A percentile compares a stretch with the other conserved stretches of the same genome.
Conservation (phyloP, 2,329 filamentous ascomycete genomes). For the Neonectria faginata region DNA sequence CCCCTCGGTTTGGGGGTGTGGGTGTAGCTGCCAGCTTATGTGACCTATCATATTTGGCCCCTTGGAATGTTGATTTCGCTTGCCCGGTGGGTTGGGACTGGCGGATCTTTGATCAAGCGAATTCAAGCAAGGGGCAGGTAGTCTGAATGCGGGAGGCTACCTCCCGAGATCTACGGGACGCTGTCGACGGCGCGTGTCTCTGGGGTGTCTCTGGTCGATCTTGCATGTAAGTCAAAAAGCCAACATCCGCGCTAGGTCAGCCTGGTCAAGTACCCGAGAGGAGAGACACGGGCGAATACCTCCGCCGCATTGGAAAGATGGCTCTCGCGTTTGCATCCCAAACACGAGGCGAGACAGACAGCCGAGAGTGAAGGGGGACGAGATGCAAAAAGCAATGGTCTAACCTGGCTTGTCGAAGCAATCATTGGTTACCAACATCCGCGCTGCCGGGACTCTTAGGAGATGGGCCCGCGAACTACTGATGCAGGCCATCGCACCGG, state of each 20-base stretch:
- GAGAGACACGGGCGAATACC: slow-evolving; percentile 4
- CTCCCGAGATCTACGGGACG: slow-evolving; percentile 33
- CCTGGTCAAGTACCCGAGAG: neutral
- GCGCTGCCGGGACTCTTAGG: slow-evolving; percentile 38
- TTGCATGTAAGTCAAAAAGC: slow-evolving; percentile 6
- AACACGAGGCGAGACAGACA: neutral
- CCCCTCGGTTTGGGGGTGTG: slow-evolving; percentile 5
- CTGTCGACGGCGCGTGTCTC: slow-evolving; percentile 16
- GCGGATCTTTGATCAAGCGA: slow-evolving; percentile 31
- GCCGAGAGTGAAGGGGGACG: slow-evolving; percentile 7
- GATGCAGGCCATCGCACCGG: slow-evolving; percentile 26
- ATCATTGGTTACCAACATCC: slow-evolving; percentile 42
- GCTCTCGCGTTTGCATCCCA: slow-evolving; percentile 12
- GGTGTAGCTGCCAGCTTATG: slow-evolving; percentile 20
- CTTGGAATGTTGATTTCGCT: slow-evolving; percentile 31
- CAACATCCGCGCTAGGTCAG: neutral
- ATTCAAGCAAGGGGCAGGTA: slow-evolving; percentile 32
- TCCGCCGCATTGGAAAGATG: neutral
- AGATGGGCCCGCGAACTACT: slow-evolving; percentile 35
- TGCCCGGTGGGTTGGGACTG: slow-evolving; percentile 34
- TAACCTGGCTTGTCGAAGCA: slow-evolving; percentile 15
- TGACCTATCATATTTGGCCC: slow-evolving; percentile 39
- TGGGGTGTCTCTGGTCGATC: slow-evolving; percentile 21
- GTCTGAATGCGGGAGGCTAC: slow-evolving; percentile 34
- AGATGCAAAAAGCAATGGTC: slow-evolving; percentile 13